Conservation (phyloP, 1,284 basidiomycete species). For the Mycena sp. region DNA sequence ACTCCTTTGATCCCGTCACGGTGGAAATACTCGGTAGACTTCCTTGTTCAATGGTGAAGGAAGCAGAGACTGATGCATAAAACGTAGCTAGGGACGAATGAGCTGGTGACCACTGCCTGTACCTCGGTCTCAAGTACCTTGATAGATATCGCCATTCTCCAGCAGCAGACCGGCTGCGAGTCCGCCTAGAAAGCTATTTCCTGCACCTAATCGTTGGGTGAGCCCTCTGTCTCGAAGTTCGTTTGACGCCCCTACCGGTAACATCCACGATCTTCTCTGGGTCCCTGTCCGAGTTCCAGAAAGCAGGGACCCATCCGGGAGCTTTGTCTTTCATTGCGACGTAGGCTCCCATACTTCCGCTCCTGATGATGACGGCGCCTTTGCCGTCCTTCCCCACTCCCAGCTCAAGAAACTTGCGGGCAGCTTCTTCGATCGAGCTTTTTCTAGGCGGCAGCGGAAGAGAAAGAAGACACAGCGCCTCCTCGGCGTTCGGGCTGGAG, state of each 20-base stretch:
- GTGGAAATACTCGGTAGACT: conserved; percentile 67
- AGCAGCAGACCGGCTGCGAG: conserved; percentile 78
- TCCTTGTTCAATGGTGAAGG: conserved; percentile 85
- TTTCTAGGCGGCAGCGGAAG: conserved; percentile 58
- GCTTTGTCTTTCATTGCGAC: conserved; percentile 54
- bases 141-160: conserved; percentile 64
- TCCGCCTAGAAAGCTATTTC: conserved; percentile 89
- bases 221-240: background rate
- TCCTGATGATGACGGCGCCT: conserved; percentile 78
- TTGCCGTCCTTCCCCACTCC: conserved; percentile 59
- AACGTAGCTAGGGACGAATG: conserved; percentile 61
- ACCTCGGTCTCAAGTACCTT: conserved; percentile 72
- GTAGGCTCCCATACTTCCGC: conserved; percentile 82
- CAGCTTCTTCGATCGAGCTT: conserved; percentile 68
- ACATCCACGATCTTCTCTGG: conserved; percentile 77
- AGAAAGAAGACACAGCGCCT: conserved; percentile 73
- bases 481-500: conserved; percentile 79
- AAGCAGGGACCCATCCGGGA: conserved; percentile 82
- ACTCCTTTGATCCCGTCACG: conserved; percentile 51
- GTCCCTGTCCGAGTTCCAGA: conserved; percentile 64
- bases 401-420: conserved; percentile 62
- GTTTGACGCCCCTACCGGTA: conserved; percentile 65
- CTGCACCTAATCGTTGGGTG: conserved; percentile 66
- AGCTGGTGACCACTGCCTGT: no score
- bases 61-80: conserved; percentile 82